Conservation (phyloP, 2,329 filamentous ascomycete species). For the Escovopsis sp. region DNA sequence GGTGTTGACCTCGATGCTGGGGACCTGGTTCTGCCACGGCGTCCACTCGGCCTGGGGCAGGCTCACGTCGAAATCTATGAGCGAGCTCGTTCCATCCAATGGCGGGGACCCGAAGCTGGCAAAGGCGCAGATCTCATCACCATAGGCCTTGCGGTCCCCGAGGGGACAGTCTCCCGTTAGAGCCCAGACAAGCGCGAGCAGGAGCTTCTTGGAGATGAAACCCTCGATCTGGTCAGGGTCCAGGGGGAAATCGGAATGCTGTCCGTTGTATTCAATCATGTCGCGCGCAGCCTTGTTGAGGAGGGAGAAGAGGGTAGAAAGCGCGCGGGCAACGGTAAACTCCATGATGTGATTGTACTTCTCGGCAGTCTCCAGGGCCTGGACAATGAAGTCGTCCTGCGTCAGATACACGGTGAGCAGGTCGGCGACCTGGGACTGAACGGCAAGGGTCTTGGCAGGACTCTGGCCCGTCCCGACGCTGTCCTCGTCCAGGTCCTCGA, state of each 20-base stretch:
- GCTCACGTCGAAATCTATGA: slow-evolving; percentile 91
- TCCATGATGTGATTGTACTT: slow-evolving; percentile 96
- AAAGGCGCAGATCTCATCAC: slow-evolving; percentile 67
- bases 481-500: slow-evolving; percentile 94
- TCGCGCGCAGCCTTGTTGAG: slow-evolving; percentile 88
- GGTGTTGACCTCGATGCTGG: slow-evolving; percentile 90
- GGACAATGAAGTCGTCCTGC: slow-evolving; percentile 65
- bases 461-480: slow-evolving; percentile 60
- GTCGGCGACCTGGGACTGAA: slow-evolving; percentile 67
- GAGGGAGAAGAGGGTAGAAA: slow-evolving; percentile 88
- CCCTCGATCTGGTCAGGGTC: slow-evolving; percentile 80
- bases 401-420: slow-evolving; percentile 62
- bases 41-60: slow-evolving; percentile 81
- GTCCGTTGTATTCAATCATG: slow-evolving; percentile 87
- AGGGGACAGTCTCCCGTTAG: slow-evolving; percentile 91
- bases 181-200: slow-evolving; percentile 88
- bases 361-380: slow-evolving; percentile 60
- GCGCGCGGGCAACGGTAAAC: slow-evolving; percentile 77
- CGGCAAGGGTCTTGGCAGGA: slow-evolving; percentile 61
- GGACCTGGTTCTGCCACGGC: slow-evolving; percentile 89
- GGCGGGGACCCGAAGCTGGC: slow-evolving; percentile 77
- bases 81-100: slow-evolving; percentile 60
- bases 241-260: slow-evolving; percentile 86
- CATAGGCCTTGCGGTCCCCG: slow-evolving; percentile 73
- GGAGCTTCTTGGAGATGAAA: slow-evolving; percentile 84